phyloP scores from a whole-genome alignment of 2,329 filamentous ascomycete species.

The Pyricularia sp. region DNA sequence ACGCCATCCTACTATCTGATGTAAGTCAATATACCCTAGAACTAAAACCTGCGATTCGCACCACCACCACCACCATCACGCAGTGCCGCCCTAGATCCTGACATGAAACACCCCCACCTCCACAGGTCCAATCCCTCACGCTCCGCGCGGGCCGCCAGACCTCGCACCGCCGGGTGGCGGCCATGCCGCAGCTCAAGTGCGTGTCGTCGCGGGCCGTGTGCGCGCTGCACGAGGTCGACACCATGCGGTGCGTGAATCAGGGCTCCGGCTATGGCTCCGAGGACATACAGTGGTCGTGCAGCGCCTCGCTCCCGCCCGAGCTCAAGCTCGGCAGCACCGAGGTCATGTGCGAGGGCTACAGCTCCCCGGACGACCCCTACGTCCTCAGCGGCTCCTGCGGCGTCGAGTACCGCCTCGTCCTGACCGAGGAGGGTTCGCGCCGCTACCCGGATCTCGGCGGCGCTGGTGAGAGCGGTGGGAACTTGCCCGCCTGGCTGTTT shows the following conservation, averaged over 20 bases:
- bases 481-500: constrained; percentile 40
- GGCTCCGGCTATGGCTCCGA: constrained; percentile 70
- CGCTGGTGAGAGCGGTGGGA: constrained; percentile 14
- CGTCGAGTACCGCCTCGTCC: constrained; percentile 73
- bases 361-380: constrained; percentile 65
- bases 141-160: constrained; percentile 60
- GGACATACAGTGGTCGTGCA: constrained; percentile 88
- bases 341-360: constrained; percentile 87
- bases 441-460: constrained; percentile 49
- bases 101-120: constrained; percentile 13
- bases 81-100: neutral
- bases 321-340: constrained; percentile 74
- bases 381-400: constrained; percentile 89
- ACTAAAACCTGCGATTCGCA: neutral
- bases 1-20: constrained; percentile 47
- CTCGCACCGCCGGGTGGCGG: constrained; percentile 61
- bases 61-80: too few relatives aligned
- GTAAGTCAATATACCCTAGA: constrained; percentile 39
- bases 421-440: constrained; percentile 69
- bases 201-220: constrained; percentile 56
- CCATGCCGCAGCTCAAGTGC: constrained; percentile 75
- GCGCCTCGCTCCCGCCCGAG: constrained; percentile 48
- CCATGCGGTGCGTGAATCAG: constrained; percentile 84
- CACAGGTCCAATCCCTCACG: constrained; percentile 66
- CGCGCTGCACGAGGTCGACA: constrained; percentile 62